Evolutionary conservation across 2,329 filamentous ascomycete genomes (phyloP), one percentile per base, ranked within the genome.

Genomic region (Ustilaginoidea virens): DNA sequence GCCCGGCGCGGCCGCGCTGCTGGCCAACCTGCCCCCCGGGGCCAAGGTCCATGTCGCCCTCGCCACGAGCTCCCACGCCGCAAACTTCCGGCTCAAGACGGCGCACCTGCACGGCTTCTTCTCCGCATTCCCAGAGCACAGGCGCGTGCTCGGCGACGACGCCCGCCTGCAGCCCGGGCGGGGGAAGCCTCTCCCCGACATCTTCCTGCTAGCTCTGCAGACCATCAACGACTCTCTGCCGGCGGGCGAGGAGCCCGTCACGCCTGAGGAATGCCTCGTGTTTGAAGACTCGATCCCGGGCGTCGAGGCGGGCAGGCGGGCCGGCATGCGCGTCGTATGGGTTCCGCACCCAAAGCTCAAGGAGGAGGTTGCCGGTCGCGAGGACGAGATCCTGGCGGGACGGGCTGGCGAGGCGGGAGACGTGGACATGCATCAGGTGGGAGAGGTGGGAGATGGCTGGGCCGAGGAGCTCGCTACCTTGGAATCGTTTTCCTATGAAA

Each of bases 251-350:
- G 58, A 65, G 38, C 58, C 68, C 34, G 76, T 98, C 37, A 62
- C 49, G 30, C 83, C 85, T 0, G 79, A 80, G 40, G 87, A 96
- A 53, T 96, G 90, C 48, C 63, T 98, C 11, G 90, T 96, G 0
- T 96, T 98, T 44, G 90, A 98, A 56, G 90, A 98, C 52, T 82
- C 78, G 25, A 86, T 96, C 2, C 82, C 85, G 0, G 90, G 90
- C 4, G 83, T 94, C 3, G 90, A 98, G 56, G 74, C 83, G 2
- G 90, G 85, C 4, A 64, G 90, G 30, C 71, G 90, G 39, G 90
- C 90, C 0, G 87, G 87, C 0, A 96, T 96, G 87, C 74, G 87
- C 39, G 85, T 92, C 9, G 64, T 93, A 1, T 98, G 90, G 90
- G 78, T 74, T 41, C 90, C 90, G 15, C 85, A 96, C 54, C 70